Base-by-base conservation (phyloP, 805 yeast genomes). In the Candida nemodendra region DNA sequence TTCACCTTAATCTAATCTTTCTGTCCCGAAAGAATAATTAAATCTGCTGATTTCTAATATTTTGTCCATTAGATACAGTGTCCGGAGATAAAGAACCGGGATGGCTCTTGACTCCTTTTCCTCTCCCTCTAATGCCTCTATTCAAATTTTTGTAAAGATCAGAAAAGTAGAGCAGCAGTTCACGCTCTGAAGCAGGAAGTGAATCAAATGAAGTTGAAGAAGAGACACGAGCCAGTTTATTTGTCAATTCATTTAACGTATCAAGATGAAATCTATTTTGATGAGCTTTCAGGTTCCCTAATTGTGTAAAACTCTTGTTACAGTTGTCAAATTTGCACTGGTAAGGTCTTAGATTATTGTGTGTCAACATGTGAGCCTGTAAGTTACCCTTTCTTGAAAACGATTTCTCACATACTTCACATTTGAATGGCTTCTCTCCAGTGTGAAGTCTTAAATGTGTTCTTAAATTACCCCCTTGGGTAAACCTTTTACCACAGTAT, bases 271-370 rank as follows among this genome's bases (percentile, higher is more conserved):
- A 88, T 51, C 90, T 72, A 62, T 90, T 91, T 57, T 90, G 98
- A 61, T 91, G 98, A 1, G 95, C 85, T 62, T 91, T 90, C 69
- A 90, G 72, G 56, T 90, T 90, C 3, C 97, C 97, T 51, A 90
- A 69, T 65, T 90, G 98, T 1, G 96, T 85, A 54, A 90, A 90
- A 4, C 83, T 73, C 64, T 88, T 89, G 48, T 76, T 79, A 64
- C 97, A 90, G 41, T 74, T 71, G 59, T 88, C 96, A 42, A 90
- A 70, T 51, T 76, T 78, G 64, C 97, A 90, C 39, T 76, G 74
- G 56, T 71, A 86, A 5, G 95, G 96, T 53, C 84, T 81, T 39
- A 77, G 67, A 51, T 84, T 79, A 39, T 80, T 81, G 63, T 89
- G 97, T 0, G 95, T 88, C 41, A 86, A 66, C 59, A 72, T 69